Percentiles rank a stretch among this genome's conserved stretches.
These are phyloP conservation scores for Heterobasidion irregulare DNA, from an alignment of 1,284 basidiomycete species.

Conservation along the genomic window DNA sequence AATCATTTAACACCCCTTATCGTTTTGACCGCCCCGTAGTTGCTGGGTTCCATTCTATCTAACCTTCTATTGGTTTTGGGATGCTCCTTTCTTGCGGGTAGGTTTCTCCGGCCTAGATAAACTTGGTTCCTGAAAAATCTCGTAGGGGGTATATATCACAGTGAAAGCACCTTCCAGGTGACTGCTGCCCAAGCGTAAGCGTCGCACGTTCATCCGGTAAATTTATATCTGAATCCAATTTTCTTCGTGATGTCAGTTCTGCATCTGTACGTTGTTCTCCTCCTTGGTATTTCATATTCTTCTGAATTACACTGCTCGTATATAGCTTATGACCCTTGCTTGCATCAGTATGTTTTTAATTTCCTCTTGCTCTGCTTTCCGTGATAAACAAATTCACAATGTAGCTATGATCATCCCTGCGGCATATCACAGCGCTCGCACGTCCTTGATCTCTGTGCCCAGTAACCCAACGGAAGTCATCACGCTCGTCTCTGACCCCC, in stretches of 20 bases:
- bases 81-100: constrained; percentile 79
- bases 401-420: constrained; percentile 86
- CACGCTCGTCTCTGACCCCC: constrained; percentile 2
- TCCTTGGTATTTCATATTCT: background rate
- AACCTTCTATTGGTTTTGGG: constrained; percentile 86
- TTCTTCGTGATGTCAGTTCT: constrained; percentile 22
- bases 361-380: background rate
- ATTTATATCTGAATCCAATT: constrained; percentile 6
- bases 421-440: constrained; percentile 61
- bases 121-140: constrained; percentile 1
- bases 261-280: constrained; percentile 42
- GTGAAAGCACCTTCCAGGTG: constrained; percentile 69
- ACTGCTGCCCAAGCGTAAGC: constrained; percentile 83
- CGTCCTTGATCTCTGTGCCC: constrained; percentile 4
- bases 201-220: constrained; percentile 9
- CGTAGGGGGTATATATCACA: constrained; percentile 54
- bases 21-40: constrained; percentile 26
- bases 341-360: constrained; percentile 62
- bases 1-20: background rate
- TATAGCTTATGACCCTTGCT: constrained; percentile 76
- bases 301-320: background rate
- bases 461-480: background rate
- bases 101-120: background rate
- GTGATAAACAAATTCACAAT: background rate
- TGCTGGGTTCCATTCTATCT: constrained; percentile 82